Evolutionary conservation across 169 alveolate genomes (phyloP).

Genomic region (Babesia divergens): DNA sequence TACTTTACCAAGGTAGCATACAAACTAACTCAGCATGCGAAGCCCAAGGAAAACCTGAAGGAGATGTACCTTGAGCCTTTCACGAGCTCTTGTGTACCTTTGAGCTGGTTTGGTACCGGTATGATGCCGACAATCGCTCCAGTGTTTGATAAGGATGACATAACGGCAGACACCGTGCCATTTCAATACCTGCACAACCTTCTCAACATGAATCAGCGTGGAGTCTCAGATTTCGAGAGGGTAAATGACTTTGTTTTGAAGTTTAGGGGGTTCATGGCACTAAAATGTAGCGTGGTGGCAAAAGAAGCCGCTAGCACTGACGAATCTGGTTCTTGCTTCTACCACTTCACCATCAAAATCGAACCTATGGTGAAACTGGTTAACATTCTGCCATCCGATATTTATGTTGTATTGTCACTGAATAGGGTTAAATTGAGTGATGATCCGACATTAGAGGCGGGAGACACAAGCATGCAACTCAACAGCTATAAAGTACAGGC

Average conservation of each 20-base stretch:
- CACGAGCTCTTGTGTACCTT: slow-evolving; percentile 49
- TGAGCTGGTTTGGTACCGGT: slow-evolving; percentile 48
- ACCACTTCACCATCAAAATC: slow-evolving; percentile 26
- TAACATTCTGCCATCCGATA: slow-evolving; percentile 54
- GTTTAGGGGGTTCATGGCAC: slow-evolving; percentile 11
- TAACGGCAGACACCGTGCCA: neutral
- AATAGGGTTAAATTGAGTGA: neutral
- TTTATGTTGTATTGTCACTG: neutral
- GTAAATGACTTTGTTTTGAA: slow-evolving; percentile 1
- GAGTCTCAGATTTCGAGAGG: neutral
- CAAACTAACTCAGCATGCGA: slow-evolving; percentile 5
- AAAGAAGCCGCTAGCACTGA: slow-evolving; percentile 24
- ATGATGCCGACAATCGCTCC: slow-evolving; percentile 45
- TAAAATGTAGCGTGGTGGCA: slow-evolving; percentile 15
- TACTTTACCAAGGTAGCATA: slow-evolving; percentile 17
- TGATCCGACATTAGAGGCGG: neutral
- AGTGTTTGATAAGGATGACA: neutral
- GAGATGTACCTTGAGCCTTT: slow-evolving; percentile 32
- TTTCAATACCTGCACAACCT: slow-evolving; percentile 32
- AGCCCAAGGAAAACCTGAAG: neutral
- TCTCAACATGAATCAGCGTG: neutral
- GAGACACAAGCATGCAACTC: neutral
- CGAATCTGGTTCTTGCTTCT: slow-evolving; percentile 24
- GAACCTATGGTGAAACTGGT: slow-evolving; percentile 49
- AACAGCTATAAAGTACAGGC: neutral